These are phyloP conservation scores for Nannizziopsis barbatae DNA, from an alignment of 2,329 filamentous ascomycete genomes.

Conservation along the genomic window DNA sequence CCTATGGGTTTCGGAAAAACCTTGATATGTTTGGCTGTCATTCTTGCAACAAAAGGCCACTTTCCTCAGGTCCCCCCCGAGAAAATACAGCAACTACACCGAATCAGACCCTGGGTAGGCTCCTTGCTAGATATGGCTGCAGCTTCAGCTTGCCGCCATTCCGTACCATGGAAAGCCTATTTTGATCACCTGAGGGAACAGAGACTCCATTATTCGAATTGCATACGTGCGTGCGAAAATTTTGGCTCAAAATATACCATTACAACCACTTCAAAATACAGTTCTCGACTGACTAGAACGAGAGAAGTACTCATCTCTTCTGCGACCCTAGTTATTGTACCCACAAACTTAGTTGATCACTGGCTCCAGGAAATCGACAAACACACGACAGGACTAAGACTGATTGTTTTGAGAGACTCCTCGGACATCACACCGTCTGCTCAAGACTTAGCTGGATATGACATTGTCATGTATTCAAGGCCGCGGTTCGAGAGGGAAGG, in stretches of 20 bases:
- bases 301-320: conserved; percentile 22
- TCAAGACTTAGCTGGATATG: conserved; percentile 52
- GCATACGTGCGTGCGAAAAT: conserved; percentile 48
- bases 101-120: conserved; percentile 42
- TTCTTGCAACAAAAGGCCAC: conserved; percentile 63
- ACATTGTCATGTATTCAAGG: conserved; percentile 68
- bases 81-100: conserved; percentile 38
- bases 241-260: conserved; percentile 48
- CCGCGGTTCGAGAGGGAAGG: conserved; percentile 57
- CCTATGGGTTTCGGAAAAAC: conserved; percentile 64
- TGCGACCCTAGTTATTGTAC: conserved; percentile 67
- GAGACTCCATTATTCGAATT: conserved; percentile 44
- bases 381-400: conserved; percentile 57
- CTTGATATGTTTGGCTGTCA: conserved; percentile 65
- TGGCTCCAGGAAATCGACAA: conserved; percentile 73
- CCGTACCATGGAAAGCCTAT: conserved; percentile 58
- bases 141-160: conserved; percentile 52
- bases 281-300: conserved; percentile 32
- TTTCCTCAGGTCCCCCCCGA: conserved; percentile 55
- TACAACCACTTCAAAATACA: conserved; percentile 33
- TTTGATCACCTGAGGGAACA: conserved; percentile 44
- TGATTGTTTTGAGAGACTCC: conserved; percentile 50
- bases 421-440: conserved; percentile 46
- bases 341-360: conserved; percentile 70
- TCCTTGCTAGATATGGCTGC: conserved; percentile 68